Conservation (phyloP, 73 alveolate species). For the Paramecium biaurelia region DNA sequence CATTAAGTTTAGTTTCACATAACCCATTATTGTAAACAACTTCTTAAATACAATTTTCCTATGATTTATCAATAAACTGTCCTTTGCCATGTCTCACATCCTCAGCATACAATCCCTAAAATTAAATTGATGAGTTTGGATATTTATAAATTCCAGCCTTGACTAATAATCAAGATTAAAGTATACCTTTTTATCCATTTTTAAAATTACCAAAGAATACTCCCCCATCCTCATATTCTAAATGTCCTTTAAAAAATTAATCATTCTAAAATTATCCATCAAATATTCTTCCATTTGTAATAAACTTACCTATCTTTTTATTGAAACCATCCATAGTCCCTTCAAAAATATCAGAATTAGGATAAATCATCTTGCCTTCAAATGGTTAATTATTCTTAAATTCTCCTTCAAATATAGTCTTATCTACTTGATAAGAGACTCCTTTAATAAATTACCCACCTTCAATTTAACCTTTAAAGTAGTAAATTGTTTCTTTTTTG, state of each 20-base stretch:
- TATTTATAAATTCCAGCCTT: neutral
- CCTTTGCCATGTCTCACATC: neutral
- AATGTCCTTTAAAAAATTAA: neutral
- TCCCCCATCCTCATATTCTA: constrained; percentile 2
- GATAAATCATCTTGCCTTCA: neutral
- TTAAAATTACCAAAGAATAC: neutral
- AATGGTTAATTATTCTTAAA: neutral
- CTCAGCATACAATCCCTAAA: neutral
- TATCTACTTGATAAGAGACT: neutral
- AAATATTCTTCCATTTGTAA: neutral
- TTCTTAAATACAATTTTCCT: neutral
- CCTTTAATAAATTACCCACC: neutral
- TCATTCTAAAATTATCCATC: neutral
- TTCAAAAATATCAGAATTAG: neutral
- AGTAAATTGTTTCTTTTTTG: neutral
- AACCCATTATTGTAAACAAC: neutral
- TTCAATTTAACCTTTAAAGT: neutral
- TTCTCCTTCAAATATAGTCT: neutral
- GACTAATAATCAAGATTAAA: neutral
- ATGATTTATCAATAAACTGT: neutral
- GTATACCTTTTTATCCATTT: neutral
- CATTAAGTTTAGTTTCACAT: neutral
- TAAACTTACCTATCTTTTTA: neutral
- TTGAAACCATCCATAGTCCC: neutral
- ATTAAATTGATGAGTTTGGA: neutral